These are phyloP conservation scores for Mycena citricolor DNA, from an alignment of 1,284 basidiomycete genomes.

Conservation along the genomic window DNA sequence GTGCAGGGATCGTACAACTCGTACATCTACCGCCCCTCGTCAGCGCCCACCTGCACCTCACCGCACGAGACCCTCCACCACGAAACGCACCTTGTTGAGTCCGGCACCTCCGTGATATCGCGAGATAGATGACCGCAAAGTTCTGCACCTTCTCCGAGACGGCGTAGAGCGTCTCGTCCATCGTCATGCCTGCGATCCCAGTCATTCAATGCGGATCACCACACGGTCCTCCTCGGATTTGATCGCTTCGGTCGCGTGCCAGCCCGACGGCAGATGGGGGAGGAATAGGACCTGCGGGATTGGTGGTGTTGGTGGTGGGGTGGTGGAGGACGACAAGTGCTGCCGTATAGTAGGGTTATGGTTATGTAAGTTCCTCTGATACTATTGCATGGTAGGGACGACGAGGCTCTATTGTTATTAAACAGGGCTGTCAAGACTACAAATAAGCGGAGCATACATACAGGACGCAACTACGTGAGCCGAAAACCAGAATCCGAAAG, in stretches of 20 bases:
- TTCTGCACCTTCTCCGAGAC: slow-evolving; percentile 97
- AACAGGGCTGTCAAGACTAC: no score
- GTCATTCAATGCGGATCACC: slow-evolving; percentile 87
- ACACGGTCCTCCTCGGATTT: slow-evolving; percentile 96
- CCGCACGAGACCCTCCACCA: not conserved
- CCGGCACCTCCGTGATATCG: slow-evolving; percentile 96
- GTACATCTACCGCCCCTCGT: slow-evolving; percentile 80
- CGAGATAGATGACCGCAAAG: slow-evolving; percentile 95
- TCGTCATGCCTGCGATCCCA: slow-evolving; percentile 91
- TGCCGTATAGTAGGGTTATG: no score
- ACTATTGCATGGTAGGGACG: no score
- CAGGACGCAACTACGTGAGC: no score
- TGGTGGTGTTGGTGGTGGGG: no score
- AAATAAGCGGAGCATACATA: no score
- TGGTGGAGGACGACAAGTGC: no score
- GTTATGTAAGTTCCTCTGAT: no score
- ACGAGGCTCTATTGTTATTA: no score
- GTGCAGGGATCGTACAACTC: slow-evolving; percentile 94
- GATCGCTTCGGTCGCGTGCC: slow-evolving; percentile 98
- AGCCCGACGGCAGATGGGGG: slow-evolving; percentile 89
- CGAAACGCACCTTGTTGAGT: slow-evolving; percentile 86
- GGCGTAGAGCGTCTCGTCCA: slow-evolving; percentile 96
- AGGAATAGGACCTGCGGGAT: slow-evolving; percentile 78
- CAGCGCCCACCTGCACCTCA: no score
- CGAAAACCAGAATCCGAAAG: no score